Percentiles rank a stretch among this genome's conserved stretches.
Evolutionary conservation across 371 early-diverging fungal species (phyloP).

Genomic region (Mortierella sp.): DNA sequence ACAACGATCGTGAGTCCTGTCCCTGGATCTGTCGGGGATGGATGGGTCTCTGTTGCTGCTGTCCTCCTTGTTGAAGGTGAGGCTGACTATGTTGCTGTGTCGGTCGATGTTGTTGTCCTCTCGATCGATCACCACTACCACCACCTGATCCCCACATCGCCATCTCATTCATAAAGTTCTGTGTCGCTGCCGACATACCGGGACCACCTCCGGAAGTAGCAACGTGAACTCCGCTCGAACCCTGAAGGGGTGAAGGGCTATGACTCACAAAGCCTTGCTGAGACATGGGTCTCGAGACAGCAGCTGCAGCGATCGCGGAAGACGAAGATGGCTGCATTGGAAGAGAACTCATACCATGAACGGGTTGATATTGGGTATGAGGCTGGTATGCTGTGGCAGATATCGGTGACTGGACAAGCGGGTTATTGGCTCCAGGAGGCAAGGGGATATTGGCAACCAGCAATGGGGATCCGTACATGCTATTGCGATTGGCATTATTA

Average conservation of each 20-base stretch:
- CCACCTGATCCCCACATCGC: constrained; percentile 18
- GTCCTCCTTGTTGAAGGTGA: neutral
- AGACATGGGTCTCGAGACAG: constrained; percentile 24
- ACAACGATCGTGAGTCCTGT: constrained; percentile 24
- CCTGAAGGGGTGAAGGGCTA: constrained; percentile 4
- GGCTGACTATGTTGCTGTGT: constrained; percentile 17
- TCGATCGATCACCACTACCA: constrained; percentile 22
- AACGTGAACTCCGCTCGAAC: constrained; percentile 6
- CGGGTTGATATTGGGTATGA: constrained; percentile 37
- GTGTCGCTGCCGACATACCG: neutral
- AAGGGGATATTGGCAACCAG: constrained; percentile 33
- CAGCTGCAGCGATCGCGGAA: neutral
- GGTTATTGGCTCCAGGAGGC: constrained; percentile 44
- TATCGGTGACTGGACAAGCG: constrained; percentile 27
- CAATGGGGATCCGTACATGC: constrained; percentile 38
- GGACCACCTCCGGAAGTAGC: neutral
- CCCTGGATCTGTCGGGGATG: constrained; percentile 35
- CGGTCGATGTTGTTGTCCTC: neutral
- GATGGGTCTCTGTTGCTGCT: neutral
- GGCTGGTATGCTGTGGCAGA: constrained; percentile 18
- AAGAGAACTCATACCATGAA: neutral
- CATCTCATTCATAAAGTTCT: constrained; percentile 12
- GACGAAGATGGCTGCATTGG: constrained; percentile 6
- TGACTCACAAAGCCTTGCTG: constrained; percentile 29
- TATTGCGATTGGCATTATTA: constrained; percentile 18